These are phyloP conservation scores for Saccharomyces hybrid DNA, from an alignment of 1,139 yeast species.

Conservation along the genomic window DNA sequence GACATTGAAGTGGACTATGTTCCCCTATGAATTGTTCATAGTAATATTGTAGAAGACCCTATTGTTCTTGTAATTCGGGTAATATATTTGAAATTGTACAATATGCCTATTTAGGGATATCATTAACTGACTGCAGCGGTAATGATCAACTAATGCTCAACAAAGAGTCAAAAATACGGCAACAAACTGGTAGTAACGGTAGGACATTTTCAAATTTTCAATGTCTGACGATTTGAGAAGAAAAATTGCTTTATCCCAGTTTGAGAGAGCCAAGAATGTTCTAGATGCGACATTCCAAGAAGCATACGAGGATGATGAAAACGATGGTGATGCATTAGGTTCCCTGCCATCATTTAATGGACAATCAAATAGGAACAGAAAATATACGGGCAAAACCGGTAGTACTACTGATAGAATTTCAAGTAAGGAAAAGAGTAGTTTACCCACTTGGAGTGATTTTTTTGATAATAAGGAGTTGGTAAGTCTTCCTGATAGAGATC, in stretches of 20 bases:
- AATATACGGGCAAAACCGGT: neutral
- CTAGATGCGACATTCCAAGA: constrained; percentile 3
- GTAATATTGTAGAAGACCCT: neutral
- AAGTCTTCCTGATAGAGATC: constrained; percentile 22
- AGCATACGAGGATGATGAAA: constrained; percentile 5
- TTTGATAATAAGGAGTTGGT: constrained; percentile 34
- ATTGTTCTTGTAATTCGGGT: neutral
- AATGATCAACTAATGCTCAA: neutral
- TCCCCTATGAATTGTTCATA: neutral
- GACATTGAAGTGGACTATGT: neutral
- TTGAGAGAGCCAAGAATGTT: constrained; percentile 9
- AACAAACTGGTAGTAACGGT: neutral
- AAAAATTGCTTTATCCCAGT: constrained; percentile 12
- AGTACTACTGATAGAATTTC: neutral
- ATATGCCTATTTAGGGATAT: neutral
- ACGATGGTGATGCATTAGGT: constrained; percentile 7
- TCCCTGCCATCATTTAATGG: constrained; percentile 8
- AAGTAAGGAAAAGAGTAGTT: neutral
- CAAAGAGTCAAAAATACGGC: neutral
- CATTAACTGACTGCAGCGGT: neutral
- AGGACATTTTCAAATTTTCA: neutral
- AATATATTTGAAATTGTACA: neutral
- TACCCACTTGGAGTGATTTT: constrained; percentile 37
- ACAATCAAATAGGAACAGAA: neutral
- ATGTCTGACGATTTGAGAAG: constrained; percentile 16